These are phyloP conservation scores for Paramyrothecium sp. DNA, from an alignment of 2,329 filamentous ascomycete species.

Conservation along the genomic window DNA sequence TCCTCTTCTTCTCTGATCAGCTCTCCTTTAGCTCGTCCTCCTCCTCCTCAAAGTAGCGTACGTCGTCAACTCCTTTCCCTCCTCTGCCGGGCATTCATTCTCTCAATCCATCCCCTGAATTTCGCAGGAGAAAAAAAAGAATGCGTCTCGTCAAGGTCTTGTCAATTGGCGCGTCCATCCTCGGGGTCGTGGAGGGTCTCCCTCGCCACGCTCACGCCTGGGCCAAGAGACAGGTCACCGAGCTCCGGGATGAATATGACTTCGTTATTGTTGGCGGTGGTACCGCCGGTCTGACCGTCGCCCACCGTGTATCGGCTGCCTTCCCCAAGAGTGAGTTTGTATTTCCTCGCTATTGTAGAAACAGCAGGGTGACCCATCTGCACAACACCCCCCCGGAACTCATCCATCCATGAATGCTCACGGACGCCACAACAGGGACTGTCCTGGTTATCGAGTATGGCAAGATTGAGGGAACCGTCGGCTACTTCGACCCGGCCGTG, in stretches of 20 bases:
- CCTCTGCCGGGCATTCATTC: conserved; percentile 9
- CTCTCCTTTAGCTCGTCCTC: not conserved
- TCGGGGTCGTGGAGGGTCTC: conserved; percentile 15
- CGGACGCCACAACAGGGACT: conserved; percentile 6
- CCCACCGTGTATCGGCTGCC: conserved; percentile 27
- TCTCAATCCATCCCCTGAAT: conserved; percentile 5
- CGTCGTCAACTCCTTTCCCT: not conserved
- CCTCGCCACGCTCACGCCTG: conserved; percentile 9
- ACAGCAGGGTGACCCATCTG: not conserved
- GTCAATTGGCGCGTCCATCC: conserved; percentile 12
- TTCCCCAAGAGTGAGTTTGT: conserved; percentile 20
- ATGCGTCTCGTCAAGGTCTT: conserved; percentile 15
- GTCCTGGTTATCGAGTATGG: conserved; percentile 17
- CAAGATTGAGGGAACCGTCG: conserved; percentile 16
- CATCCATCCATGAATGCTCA: not conserved
- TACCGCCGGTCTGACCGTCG: conserved; percentile 30
- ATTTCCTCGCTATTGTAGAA: not conserved
- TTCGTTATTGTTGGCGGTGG: conserved; percentile 29
- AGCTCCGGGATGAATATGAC: conserved; percentile 25
- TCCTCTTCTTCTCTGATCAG: not conserved
- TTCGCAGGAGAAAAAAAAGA: not conserved
- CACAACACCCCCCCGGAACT: not conserved
- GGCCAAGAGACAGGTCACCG: conserved; percentile 19
- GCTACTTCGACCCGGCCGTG: conserved; percentile 24
- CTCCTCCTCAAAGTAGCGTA: conserved; percentile 5